Conservation (phyloP, 306 rosid genomes). For the Quercus alba region DNA sequence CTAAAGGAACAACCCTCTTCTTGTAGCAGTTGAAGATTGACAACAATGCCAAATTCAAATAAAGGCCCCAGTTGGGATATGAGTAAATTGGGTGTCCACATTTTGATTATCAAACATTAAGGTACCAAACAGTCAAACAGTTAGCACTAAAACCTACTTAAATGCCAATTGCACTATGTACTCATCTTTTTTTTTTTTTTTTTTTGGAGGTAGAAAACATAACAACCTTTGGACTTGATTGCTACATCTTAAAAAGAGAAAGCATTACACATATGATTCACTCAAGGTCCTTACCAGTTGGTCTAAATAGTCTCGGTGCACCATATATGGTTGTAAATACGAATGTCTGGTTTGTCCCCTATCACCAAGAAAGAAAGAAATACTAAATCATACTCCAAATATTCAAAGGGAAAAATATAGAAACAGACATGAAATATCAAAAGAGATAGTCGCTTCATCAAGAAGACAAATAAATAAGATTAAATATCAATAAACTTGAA, state of each 20-base stretch:
- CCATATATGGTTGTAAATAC: conserved; percentile 93
- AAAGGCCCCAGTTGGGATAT: neutral
- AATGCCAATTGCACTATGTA: neutral
- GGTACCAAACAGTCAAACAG: neutral
- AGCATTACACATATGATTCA: conserved; percentile 1
- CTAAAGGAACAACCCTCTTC: neutral
- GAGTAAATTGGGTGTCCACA: neutral
- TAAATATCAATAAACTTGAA: neutral
- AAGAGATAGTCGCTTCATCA: neutral
- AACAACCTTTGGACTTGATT: conserved; percentile 1
- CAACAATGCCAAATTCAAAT: neutral
- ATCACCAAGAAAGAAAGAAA: conserved; percentile 18
- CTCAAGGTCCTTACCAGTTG: conserved; percentile 73
- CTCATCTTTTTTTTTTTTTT: neutral
- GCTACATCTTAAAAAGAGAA: conserved; percentile 8
- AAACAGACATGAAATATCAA: neutral
- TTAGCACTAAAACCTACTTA: neutral
- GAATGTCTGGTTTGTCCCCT: conserved; percentile 90
- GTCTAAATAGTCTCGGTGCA: conserved; percentile 88
- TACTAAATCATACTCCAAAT: conserved; percentile 22
- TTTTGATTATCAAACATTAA: neutral
- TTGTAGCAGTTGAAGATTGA: neutral
- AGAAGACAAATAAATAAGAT: conserved; percentile 2
- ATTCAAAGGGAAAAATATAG: neutral
- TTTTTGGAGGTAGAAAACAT: neutral